Conservation (phyloP, 306 rosid genomes). For the Castanea mollissima region DNA sequence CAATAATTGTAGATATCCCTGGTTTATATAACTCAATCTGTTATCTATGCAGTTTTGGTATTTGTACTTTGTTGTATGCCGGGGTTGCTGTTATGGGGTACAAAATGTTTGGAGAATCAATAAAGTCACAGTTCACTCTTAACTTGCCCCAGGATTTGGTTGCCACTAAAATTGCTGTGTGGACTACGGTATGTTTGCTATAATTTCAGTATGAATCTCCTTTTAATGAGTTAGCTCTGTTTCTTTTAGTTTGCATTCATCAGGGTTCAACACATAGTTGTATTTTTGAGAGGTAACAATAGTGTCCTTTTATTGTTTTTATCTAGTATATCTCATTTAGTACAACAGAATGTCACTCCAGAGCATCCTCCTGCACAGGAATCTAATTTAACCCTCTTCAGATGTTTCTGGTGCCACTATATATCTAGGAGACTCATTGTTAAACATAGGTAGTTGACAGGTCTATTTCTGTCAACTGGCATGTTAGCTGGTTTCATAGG, state of each 20-base stretch:
- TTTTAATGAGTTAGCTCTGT: background rate
- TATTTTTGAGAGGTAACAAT: background rate
- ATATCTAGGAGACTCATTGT: background rate
- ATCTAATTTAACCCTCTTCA: background rate
- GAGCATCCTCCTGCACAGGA: background rate
- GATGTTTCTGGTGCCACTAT: background rate
- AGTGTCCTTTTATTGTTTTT: background rate
- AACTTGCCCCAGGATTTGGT: conserved; percentile 82
- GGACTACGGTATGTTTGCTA: conserved; percentile 82
- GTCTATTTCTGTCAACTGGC: background rate
- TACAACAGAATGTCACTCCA: background rate
- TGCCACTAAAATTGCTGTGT: conserved; percentile 87
- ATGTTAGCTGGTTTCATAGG: background rate
- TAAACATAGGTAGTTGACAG: background rate
- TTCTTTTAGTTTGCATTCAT: conserved; percentile 1
- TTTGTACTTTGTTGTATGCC: conserved; percentile 74
- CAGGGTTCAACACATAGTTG: background rate
- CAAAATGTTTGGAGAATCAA: conserved; percentile 89
- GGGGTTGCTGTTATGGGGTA: conserved; percentile 93
- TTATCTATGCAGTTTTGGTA: conserved; percentile 51
- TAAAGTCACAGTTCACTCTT: conserved; percentile 84
- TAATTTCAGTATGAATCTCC: conserved; percentile 4
- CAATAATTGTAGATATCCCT: background rate
- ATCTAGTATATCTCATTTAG: background rate
- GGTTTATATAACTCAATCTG: background rate